A percentile compares a stretch with the other conserved stretches of the same genome.
Evolutionary conservation across 139 green algal species (phyloP).

Genomic region (Cymbomonas tetramitiformis): DNA sequence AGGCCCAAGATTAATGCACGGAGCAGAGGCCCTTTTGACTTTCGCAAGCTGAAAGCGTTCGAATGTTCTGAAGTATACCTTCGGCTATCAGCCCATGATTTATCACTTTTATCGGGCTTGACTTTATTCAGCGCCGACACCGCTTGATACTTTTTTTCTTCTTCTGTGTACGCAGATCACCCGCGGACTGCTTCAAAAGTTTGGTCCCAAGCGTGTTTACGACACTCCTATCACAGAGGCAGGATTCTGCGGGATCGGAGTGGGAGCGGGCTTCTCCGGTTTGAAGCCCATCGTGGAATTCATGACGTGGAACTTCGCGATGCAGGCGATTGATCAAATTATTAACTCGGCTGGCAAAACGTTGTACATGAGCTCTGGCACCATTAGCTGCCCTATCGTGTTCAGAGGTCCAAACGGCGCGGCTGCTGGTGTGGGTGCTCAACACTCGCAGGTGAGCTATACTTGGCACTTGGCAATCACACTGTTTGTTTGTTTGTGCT

Average conservation of each 20-base stretch:
- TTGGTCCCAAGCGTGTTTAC: constrained; percentile 73
- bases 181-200: constrained; percentile 80
- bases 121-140: not conserved
- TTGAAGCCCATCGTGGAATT: constrained; percentile 89
- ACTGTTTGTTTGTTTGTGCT: no score
- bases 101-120: not conserved
- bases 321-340: constrained; percentile 96
- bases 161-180: no score
- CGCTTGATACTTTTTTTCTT: constrained; percentile 19
- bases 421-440: constrained; percentile 82
- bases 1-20: not conserved
- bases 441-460: constrained; percentile 89
- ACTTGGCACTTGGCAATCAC: no score
- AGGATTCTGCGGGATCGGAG: constrained; percentile 87
- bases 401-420: constrained; percentile 95
- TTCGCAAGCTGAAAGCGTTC: not conserved
- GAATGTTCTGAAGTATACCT: not conserved
- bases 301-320: constrained; percentile 99
- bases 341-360: constrained; percentile 96
- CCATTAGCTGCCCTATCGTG: constrained; percentile 83
- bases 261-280: constrained; percentile 80
- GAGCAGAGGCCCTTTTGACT: constrained; percentile 2
- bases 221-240: constrained; percentile 98
- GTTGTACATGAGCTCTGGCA: constrained; percentile 92
- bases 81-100: not conserved